Base-by-base conservation (phyloP, 1,284 basidiomycete genomes). In the Ustilago tritici region DNA sequence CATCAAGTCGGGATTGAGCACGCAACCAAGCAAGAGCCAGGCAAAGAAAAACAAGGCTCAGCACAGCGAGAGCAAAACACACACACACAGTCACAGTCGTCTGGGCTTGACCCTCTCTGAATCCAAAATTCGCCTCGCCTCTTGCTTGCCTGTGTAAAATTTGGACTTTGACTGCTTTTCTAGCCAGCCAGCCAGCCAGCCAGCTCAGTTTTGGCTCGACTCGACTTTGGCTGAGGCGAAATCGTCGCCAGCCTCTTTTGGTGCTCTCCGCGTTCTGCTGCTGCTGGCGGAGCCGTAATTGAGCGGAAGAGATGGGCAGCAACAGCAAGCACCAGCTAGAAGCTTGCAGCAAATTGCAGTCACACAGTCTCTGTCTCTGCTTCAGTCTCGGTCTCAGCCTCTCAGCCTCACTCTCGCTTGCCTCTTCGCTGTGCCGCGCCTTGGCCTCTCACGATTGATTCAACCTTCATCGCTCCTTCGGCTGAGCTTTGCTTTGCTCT, bases 341-440 rank as follows among this genome's bases (percentile, higher is more conserved):
- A 34, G 19, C 54, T 56, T 56, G 54, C 54, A 56, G 54, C 54
- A 56, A 56, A 40, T 41, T 56, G 38, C 41, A 46, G 15, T 11
- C 38, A 40, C 15, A 38, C 43, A 46, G 43, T 19, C 17, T 19
- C 43, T 19, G 11, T 50, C 49, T 50, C 14, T 31, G 49, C 49
- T 14, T 50, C 49, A 50, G 49, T 50, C 49, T 31, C 49, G 31
- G 23, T 49, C 46, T 49, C 46, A 49, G 46, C 46, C 49, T 50
- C 49, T 32, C 9, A 50, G 4, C 31, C 49, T 28, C 49, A 50
- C 49, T 50, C 49, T 50, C 31, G 49, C 49, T 31, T 31, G 23
- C 31, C 49, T 28, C 15, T 40, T 19, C 35, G 19, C 54, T 56
- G 54, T 38, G 49, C 38, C 53, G 36, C 34, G 49, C 49, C 19